These are phyloP conservation scores for Urostyla sp. DNA, from an alignment of 73 alveolate species.

Conservation along the genomic window DNA sequence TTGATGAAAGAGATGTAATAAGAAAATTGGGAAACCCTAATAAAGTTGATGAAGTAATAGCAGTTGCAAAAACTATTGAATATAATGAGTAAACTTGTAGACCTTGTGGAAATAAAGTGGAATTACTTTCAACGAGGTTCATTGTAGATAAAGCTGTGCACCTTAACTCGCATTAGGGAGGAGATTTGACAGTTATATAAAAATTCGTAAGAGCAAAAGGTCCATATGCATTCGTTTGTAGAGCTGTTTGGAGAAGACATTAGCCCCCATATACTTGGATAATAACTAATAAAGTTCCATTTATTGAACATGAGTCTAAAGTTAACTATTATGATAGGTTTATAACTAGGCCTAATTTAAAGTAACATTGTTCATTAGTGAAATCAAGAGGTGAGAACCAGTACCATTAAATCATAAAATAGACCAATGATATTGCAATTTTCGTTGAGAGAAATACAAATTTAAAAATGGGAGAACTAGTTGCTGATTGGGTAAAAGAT, in stretches of 20 bases:
- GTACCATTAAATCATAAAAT: conserved; percentile 11
- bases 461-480: conserved; percentile 39
- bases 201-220: conserved; percentile 80
- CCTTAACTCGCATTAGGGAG: conserved; percentile 7
- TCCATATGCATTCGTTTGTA: conserved; percentile 79
- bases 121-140: conserved; percentile 16
- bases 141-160: conserved; percentile 19
- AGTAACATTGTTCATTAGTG: conserved; percentile 32
- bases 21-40: conserved; percentile 62
- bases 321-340: background rate
- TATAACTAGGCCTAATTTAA: conserved; percentile 13
- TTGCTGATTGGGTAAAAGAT: conserved; percentile 91
- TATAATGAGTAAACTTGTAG: conserved; percentile 26
- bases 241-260: conserved; percentile 82
- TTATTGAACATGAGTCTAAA: conserved; percentile 51
- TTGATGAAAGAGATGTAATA: conserved; percentile 69
- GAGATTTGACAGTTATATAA: conserved; percentile 64
- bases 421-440: conserved; percentile 1
- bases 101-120: conserved; percentile 49
- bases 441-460: conserved; percentile 36
- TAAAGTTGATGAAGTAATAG: conserved; percentile 71
- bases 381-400: conserved; percentile 36
- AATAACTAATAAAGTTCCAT: conserved; percentile 77
- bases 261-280: conserved; percentile 79
- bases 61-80: conserved; percentile 61